Base-by-base conservation (phyloP, 1,284 basidiomycete species). In the Irpex sp. region DNA sequence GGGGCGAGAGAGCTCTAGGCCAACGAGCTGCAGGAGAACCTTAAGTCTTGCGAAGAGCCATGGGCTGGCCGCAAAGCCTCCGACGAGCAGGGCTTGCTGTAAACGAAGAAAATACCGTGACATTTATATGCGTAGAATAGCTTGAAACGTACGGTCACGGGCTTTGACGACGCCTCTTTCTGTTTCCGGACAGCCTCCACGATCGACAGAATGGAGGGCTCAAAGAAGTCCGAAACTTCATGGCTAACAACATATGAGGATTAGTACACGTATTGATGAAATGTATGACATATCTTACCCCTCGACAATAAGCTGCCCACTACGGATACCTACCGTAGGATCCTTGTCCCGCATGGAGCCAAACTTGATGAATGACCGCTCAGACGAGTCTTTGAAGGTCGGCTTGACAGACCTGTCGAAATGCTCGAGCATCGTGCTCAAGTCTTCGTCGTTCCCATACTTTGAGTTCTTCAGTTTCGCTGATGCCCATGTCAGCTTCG, bases 361-460 rank as follows among this genome's bases (percentile, higher is more conserved):
- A 17, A 82, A 80, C 65, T 75, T 77, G 58, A 82, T 77, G 62
- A 74, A 81, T 4, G 75, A 75, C 5, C 75, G 66, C 11, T 79
- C 77, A 2, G 63, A 51, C 1, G 71, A 60, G 61, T 76, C 71
- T 17, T 69, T 76, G 69, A 82, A 82, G 5, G 75, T 73, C 1
- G 76, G 72, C 60, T 81, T 82, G 1, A 80, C 76, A 3, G 73
- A 72, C 59, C 74, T 75, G 60, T 81, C 79, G 59, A 82, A 82
- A 40, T 69, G 65, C 6, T 68, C 64, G 4, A 76, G 69, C 72
- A 82, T 81, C 19, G 74, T 66, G 37, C 68, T 62, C 17, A 82
- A 59, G 31, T 78, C 76, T 5, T 77, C 74, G 1, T 70, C 66
- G 11, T 72, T 73, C 0, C 74, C 71, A 49, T 73, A 82, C 31